These are phyloP conservation scores for Anisodus tanguticus DNA, from an alignment of 257 asterid genomes.

Conservation along the genomic window DNA sequence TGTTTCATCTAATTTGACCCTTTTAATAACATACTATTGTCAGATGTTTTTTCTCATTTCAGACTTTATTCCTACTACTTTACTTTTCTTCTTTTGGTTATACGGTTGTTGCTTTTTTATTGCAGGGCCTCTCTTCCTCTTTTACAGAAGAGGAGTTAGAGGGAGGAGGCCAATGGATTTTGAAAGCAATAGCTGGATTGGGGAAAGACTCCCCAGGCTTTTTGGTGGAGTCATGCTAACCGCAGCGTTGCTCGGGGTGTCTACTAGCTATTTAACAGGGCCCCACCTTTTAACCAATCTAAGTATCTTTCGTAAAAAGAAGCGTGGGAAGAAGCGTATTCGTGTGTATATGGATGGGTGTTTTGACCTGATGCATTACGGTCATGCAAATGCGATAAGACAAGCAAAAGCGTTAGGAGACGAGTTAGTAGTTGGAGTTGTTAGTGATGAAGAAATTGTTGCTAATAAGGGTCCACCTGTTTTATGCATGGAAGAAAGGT, in stretches of 20 bases:
- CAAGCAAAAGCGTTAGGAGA: constrained; percentile 99
- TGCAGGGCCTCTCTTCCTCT: constrained; percentile 83
- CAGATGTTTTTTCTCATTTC: background rate
- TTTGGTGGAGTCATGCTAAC: constrained; percentile 95
- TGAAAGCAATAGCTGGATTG: constrained; percentile 75
- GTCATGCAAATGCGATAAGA: constrained; percentile 98
- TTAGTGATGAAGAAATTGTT: constrained; percentile 39
- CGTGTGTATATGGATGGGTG: constrained; percentile 99
- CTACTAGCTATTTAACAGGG: constrained; percentile 81
- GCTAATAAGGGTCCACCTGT: constrained; percentile 41
- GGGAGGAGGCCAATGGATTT: constrained; percentile 64
- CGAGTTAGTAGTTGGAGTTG: constrained; percentile 47
- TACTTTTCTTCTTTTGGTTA: background rate
- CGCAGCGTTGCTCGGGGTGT: constrained; percentile 82
- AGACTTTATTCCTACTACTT: background rate
- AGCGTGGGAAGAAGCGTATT: constrained; percentile 75
- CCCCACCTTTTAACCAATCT: constrained; percentile 68
- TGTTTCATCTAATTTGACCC: background rate
- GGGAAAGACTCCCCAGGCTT: constrained; percentile 80
- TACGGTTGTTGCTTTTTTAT: background rate
- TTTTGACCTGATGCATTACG: constrained; percentile 99
- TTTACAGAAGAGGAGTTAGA: constrained; percentile 32
- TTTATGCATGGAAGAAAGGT: constrained; percentile 54
- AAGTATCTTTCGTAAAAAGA: constrained; percentile 46
- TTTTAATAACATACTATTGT: background rate